Conservation (phyloP, 2,329 filamentous ascomycete genomes). For the Aurifilum marmelostoma region DNA sequence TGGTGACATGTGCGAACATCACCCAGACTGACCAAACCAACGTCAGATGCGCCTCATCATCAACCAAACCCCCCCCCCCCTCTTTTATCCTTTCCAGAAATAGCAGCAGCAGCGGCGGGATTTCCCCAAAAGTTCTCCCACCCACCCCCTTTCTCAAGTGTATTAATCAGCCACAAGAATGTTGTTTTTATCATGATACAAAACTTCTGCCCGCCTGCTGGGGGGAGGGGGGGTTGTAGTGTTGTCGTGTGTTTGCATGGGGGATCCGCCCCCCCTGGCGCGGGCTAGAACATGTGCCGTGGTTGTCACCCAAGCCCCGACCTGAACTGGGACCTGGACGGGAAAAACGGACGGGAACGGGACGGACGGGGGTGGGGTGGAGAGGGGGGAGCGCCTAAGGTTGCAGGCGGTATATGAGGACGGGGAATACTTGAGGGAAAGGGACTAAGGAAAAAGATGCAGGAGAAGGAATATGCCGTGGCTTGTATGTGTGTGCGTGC, state of each 20-base stretch:
- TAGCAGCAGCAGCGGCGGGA: not conserved
- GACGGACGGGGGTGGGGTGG: not conserved
- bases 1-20: not conserved
- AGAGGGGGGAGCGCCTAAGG: not conserved
- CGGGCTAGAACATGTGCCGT: not conserved
- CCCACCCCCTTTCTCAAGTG: no score
- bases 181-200: no score
- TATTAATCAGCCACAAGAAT: no score
- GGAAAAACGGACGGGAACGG: not conserved
- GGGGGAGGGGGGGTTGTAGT: not conserved
- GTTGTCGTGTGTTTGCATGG: not conserved
- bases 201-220: not conserved
- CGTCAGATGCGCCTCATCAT: not conserved
- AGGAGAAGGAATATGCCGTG: not conserved
- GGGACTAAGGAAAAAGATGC: not conserved
- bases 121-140: not conserved
- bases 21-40: not conserved
- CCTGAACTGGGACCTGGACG: not conserved
- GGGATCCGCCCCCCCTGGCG: no score
- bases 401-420: not conserved
- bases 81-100: not conserved
- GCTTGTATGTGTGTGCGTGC: not conserved
- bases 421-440: not conserved
- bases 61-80: no score
- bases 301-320: not conserved